Base-by-base conservation (phyloP, 176 grass and related monocot species). In the Triticum urartu region DNA sequence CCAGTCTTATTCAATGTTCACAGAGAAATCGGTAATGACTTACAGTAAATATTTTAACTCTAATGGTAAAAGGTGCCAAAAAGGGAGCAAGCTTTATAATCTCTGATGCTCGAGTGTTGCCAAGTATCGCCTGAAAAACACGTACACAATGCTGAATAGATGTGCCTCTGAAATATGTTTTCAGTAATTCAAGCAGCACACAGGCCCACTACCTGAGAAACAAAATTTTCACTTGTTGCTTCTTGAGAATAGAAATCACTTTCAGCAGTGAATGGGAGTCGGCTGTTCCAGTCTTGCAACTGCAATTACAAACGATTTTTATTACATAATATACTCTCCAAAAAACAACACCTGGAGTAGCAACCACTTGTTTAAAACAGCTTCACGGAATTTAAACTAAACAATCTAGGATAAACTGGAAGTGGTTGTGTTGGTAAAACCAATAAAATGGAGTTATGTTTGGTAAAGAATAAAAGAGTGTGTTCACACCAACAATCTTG, bases 231-330 rank as follows among this genome's bases (percentile, higher is more conserved):
- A 81, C 86, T 94, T 64, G 85, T 94, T 81, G 97, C 94, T 93
- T 99, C 94, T 92, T 94, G 92, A 76, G 90, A 91, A 92, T 96
- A 93, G 83, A 99, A 99, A 79, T 96, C 94, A 79, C 80, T 95
- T 81, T 92, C 74, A 8, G 90, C 83, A 87, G 92, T 96, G 50
- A 96, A 99, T 76, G 91, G 89, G 62, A 90, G 91, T 92, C 97
- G 85, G 81, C 66, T 96, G 70, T 99, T 99, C 94, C 92, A 99
- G 45, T 99, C 97, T 94, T 99, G 93, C 85, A 99, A 92, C 97
- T 99, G 81, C 21, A 86, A 88, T 90, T 54, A 58, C 22, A 15
- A 63, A 82, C 28, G 35, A 78, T 36, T 92, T 84, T 67, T 64
- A 58, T 86, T 81, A 72, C n/a, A 21, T 78, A 60, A 67, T 64